Evolutionary conservation across 768 basidiomycete species (phyloP).

Genomic region (Cystofilobasidium ferigula): DNA sequence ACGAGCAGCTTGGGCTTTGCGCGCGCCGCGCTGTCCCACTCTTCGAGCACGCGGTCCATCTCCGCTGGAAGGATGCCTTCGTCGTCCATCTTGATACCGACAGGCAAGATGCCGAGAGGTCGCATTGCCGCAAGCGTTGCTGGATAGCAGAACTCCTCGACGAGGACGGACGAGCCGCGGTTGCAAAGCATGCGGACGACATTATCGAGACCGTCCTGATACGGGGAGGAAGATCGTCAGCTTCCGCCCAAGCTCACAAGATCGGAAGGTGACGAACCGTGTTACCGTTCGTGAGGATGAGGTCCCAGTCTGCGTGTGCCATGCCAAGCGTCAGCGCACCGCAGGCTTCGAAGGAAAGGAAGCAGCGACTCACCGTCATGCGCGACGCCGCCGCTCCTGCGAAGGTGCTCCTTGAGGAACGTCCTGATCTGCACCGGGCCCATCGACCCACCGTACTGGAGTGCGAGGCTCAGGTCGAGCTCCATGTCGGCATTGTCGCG

Average conservation of each 20-base stretch:
- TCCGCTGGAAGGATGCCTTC: not conserved
- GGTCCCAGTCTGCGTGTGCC: not conserved
- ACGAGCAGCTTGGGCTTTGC: not conserved
- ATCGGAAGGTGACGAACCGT: not conserved
- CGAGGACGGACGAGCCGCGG: not conserved
- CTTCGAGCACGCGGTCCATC: not conserved
- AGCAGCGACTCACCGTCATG: not conserved
- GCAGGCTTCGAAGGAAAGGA: not conserved
- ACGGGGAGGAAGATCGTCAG: constrained; percentile 1
- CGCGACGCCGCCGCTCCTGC: not conserved
- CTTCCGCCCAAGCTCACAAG: not conserved
- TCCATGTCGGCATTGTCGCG: not conserved
- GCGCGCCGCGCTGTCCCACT: not conserved
- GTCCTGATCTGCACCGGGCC: not conserved
- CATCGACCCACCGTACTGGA: not conserved
- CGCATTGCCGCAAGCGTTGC: not conserved
- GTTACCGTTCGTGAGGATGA: not conserved
- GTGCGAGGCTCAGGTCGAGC: not conserved
- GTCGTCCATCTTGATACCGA: not conserved
- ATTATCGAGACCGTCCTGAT: constrained; percentile 2
- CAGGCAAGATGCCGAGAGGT: not conserved
- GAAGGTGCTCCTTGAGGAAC: not conserved
- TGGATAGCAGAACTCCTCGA: constrained; percentile 3
- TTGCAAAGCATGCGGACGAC: constrained; percentile 5
- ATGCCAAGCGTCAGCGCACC: no score